phyloP scores from a whole-genome alignment of 1,139 yeast species.

The Candida tropicalis region DNA sequence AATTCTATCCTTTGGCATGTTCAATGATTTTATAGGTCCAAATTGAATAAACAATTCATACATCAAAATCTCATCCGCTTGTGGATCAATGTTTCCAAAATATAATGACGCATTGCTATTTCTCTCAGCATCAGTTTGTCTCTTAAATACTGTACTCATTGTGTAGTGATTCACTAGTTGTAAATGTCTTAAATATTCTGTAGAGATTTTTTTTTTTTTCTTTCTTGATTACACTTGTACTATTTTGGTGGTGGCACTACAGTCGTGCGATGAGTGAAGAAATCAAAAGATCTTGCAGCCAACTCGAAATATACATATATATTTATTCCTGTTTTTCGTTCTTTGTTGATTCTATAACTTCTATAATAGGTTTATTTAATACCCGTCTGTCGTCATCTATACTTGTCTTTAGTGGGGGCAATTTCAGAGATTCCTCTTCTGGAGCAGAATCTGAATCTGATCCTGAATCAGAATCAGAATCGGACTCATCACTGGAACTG shows the following conservation, averaged over 20 bases:
- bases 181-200: not conserved
- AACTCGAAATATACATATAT: not conserved
- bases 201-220: not conserved
- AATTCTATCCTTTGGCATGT: constrained; percentile 80
- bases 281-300: not conserved
- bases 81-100: constrained; percentile 80
- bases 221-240: not conserved
- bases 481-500: constrained; percentile 11
- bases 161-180: not conserved
- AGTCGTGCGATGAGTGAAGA: constrained; percentile 2
- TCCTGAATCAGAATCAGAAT: constrained; percentile 8
- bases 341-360: constrained; percentile 3
- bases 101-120: constrained; percentile 73
- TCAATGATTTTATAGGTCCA: constrained; percentile 72
- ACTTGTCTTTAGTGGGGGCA: constrained; percentile 9
- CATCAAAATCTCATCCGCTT: constrained; percentile 65
- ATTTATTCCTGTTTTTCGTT: not conserved
- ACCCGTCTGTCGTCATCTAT: not conserved
- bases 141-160: constrained; percentile 37
- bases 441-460: constrained; percentile 20
- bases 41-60: constrained; percentile 86
- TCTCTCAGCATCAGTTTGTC: constrained; percentile 45
- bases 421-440: constrained; percentile 24
- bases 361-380: constrained; percentile 1
- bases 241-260: too few relatives aligned